Evolutionary conservation across 2,329 filamentous ascomycete genomes (phyloP).

Genomic region (Fusarium sambucinum): DNA sequence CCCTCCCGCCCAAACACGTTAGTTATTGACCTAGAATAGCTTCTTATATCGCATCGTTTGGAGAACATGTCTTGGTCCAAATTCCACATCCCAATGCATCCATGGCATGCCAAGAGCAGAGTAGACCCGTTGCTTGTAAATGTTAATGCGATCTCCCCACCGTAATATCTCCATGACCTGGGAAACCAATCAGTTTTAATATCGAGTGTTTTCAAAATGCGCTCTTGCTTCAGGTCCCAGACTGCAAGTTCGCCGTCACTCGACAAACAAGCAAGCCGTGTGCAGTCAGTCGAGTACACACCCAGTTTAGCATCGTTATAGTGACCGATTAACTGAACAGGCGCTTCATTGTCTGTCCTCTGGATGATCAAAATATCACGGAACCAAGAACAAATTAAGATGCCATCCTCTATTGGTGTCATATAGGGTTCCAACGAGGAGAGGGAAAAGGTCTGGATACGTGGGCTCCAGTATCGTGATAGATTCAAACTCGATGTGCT

Average conservation of each 20-base stretch:
- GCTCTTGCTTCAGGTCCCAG: neutral
- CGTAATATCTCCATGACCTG: rapidly evolving
- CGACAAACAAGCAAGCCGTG: too few species aligned
- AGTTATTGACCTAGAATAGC: rapidly evolving
- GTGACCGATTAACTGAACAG: too few species aligned
- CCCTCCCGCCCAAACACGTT: neutral
- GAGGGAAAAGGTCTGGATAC: too few species aligned
- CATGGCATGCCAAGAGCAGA: neutral
- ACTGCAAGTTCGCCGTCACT: too few species aligned
- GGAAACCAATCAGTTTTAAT: rapidly evolving
- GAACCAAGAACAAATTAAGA: too few species aligned
- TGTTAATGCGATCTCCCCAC: neutral
- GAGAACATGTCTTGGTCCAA: neutral
- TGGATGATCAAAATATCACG: too few species aligned
- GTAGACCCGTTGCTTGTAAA: neutral
- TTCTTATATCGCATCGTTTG: neutral
- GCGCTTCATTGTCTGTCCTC: too few species aligned
- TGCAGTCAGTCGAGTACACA: too few species aligned
- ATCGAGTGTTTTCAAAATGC: neutral
- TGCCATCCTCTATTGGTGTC: too few species aligned
- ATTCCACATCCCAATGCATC: neutral
- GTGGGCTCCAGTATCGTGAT: too few species aligned
- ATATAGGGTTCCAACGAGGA: too few species aligned
- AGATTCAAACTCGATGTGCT: neutral
- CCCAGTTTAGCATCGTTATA: too few species aligned